These are phyloP conservation scores for Musa acuminata DNA, from an alignment of 176 grass and related monocot genomes.

Conservation along the genomic window DNA sequence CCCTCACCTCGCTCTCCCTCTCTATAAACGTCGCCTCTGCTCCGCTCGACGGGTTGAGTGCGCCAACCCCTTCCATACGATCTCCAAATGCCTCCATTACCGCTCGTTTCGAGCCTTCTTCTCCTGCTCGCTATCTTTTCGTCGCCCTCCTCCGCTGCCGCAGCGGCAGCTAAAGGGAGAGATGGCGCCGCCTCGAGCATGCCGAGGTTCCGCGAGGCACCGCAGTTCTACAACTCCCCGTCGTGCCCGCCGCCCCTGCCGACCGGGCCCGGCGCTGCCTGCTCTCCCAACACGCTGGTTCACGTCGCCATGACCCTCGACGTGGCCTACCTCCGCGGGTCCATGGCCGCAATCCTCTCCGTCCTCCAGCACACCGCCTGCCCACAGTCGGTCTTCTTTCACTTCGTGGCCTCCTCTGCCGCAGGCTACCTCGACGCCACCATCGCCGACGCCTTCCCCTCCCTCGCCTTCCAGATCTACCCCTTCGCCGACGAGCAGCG, in stretches of 20 bases:
- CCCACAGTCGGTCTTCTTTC: constrained; percentile 14
- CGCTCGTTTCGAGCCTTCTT: background rate
- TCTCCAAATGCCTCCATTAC: background rate
- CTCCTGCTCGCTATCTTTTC: background rate
- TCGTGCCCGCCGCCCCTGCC: constrained; percentile 13
- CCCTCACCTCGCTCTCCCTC: background rate
- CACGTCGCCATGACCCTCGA: constrained; percentile 22
- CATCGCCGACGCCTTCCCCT: constrained; percentile 11
- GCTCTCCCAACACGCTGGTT: background rate
- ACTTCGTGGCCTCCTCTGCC: constrained; percentile 9
- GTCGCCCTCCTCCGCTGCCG: background rate
- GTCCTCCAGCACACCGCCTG: constrained; percentile 24
- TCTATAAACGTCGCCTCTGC: background rate
- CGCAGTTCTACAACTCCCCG: constrained; percentile 21
- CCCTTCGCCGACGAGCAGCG: constrained; percentile 2
- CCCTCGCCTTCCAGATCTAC: constrained; percentile 11
- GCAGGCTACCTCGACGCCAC: constrained; percentile 8
- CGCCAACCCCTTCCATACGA: background rate
- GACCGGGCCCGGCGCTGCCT: background rate
- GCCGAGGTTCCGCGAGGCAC: constrained; percentile 11
- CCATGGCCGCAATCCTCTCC: constrained; percentile 13
- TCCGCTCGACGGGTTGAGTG: background rate
- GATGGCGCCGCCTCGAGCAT: no score
- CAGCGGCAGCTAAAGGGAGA: background rate
- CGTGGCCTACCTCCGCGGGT: constrained; percentile 14